Evolutionary conservation across 2,329 filamentous ascomycete species (phyloP), one percentile per base, ranked within the genome.

Genomic region (Sclerotinia glacialis): DNA sequence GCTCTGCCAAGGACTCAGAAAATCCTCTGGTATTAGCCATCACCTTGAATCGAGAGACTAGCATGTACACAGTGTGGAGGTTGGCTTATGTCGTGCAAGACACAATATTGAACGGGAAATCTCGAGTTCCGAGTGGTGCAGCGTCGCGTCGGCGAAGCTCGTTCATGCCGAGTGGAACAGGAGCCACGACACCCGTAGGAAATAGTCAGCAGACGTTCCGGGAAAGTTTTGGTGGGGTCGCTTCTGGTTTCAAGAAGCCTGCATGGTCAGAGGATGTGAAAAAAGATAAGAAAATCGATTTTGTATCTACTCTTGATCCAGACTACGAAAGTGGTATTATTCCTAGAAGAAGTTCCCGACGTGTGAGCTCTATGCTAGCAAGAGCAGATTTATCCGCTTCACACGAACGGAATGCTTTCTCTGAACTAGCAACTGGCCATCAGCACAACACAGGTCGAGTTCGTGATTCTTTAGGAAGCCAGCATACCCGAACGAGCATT

Each of bases 311-410:
- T 0, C 78, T 94, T n/a, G 90, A 91, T 65, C 85, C 90, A 52
- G 89, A 92, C 66, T 83, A 83, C 63, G 81, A 84, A 65, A 81
- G 79, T 14, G 75, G 77, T n/a, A 81, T 82, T 21, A 81, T 81
- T 16, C 83, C 83, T 0, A 80, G 86, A 62, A 81, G 86, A 67
- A 86, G 86, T 69, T 89, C 86, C 23, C 87, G 95, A 53, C 86
- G 95, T 61, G 90, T 98, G 34, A 99, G 95, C 79, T 98, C 94
- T 21, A 85, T 97, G 79, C 82, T 97, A 64, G 93, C 93, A 21
- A 85, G 94, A 73, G 90, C 91, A 42, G 94, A 97, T 75, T 81
- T 97, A 26, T 94, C 92, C 0, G 89, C 91, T 12, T 95, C 89
- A 21, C 91, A 94, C 71, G 93, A 96, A 72, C 85, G 91, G 73